Percentiles rank a stretch among this genome's conserved stretches.
Conservation (phyloP, 768 basidiomycete species). For the Thelephora aurantiotincta region DNA sequence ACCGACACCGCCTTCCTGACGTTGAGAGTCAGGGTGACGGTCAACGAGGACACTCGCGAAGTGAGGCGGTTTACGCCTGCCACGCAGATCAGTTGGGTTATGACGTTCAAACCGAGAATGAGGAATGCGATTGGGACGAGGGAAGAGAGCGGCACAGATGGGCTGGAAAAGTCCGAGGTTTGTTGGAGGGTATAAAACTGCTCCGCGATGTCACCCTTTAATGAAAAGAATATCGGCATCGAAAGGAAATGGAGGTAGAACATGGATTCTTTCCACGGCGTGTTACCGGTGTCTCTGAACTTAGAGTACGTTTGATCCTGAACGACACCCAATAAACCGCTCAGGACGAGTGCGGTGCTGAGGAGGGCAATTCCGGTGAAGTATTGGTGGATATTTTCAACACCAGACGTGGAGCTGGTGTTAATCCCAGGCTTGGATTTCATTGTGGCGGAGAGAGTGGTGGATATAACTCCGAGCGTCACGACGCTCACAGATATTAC, state of each 20-base stretch:
- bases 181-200: slow-evolving; percentile 27
- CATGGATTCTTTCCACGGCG: slow-evolving; percentile 77
- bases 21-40: slow-evolving; percentile 67
- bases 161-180: slow-evolving; percentile 16
- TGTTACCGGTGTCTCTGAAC: slow-evolving; percentile 21
- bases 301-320: slow-evolving; percentile 66
- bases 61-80: slow-evolving; percentile 82
- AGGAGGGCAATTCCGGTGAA: slow-evolving; percentile 62
- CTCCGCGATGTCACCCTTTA: slow-evolving; percentile 33
- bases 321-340: slow-evolving; percentile 67
- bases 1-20: slow-evolving; percentile 73
- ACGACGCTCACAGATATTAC: slow-evolving; percentile 67
- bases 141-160: slow-evolving; percentile 17
- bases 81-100: slow-evolving; percentile 76
- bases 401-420: slow-evolving; percentile 4
- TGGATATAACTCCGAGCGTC: slow-evolving; percentile 63
- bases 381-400: slow-evolving; percentile 28
- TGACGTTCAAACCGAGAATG: slow-evolving; percentile 59
- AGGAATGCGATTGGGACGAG: slow-evolving; percentile 46
- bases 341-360: slow-evolving; percentile 60
- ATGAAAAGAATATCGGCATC: slow-evolving; percentile 60
- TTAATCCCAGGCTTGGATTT: slow-evolving; percentile 4
- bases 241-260: slow-evolving; percentile 82
- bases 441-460: slow-evolving; percentile 63
- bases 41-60: slow-evolving; percentile 56